A percentile compares a stretch with the other conserved stretches of the same genome.
These are phyloP conservation scores for Pseudozyma pruni DNA, from an alignment of 1,284 basidiomycete genomes.

Conservation along the genomic window DNA sequence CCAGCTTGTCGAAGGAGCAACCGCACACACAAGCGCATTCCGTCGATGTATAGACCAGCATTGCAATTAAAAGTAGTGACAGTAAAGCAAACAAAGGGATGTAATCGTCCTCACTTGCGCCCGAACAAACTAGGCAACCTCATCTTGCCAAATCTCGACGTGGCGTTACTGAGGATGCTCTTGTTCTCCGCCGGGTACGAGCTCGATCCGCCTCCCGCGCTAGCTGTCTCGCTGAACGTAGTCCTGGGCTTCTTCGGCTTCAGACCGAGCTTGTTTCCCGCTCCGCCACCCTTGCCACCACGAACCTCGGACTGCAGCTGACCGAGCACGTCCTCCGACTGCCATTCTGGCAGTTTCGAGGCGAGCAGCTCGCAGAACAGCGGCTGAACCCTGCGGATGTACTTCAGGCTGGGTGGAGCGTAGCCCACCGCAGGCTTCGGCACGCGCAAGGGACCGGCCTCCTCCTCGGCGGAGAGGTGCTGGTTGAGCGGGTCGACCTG, in stretches of 20 bases:
- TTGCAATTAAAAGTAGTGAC: too few species aligned
- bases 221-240: constrained; percentile 26
- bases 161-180: constrained; percentile 29
- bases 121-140: constrained; percentile 29
- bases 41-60: too few species aligned
- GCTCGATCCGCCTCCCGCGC: constrained; percentile 2
- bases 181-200: constrained; percentile 31
- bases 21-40: too few species aligned
- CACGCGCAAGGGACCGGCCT: constrained; percentile 25
- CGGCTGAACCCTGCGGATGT: constrained; percentile 55
- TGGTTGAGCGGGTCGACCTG: constrained; percentile 57
- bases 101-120: constrained; percentile 29
- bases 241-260: constrained; percentile 22
- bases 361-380: constrained; percentile 59
- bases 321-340: constrained; percentile 45
- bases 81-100: too few species aligned
- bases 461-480: constrained; percentile 30
- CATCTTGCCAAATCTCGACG: constrained; percentile 17
- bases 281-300: neutral
- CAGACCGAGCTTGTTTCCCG: constrained; percentile 14
- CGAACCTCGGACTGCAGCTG: constrained; percentile 18
- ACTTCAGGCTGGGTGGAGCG: constrained; percentile 44
- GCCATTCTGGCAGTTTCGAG: constrained; percentile 59
- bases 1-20: too few species aligned
- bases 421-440: constrained; percentile 11